Evolutionary conservation across 148 eudicot genomes (phyloP), one percentile per base, ranked within the genome.

Genomic region (Chenopodium suecicum): DNA sequence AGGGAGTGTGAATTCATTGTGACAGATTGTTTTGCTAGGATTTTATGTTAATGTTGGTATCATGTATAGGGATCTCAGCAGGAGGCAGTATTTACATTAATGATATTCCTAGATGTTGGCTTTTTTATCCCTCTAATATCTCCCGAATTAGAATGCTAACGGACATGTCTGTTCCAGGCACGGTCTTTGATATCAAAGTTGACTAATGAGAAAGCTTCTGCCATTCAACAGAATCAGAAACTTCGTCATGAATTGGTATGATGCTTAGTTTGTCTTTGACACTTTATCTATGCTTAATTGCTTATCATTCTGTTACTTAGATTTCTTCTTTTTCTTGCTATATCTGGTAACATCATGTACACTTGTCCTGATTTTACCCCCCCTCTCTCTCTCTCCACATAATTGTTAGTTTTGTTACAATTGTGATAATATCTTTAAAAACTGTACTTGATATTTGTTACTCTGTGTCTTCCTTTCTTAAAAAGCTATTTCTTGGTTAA

Each of bases 121-220:
- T 3, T 70, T 31, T 6, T 75, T 75, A 56, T 9, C 29, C 29
- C 50, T 48, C 20, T 54, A 37, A 3, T 10, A 20, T 32, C 70
- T 66, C 29, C 78, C 50, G 74, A 20, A 70, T 31, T 56, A 46
- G 32, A 75, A 66, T 54, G 31, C 58, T 77, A 19, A 78, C 4
- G 20, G 27, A 10, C 13, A 56, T 64, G 23, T 78, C 32, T 73
- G 27, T 71, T 80, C 79, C 89, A 91, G 97, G 83, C 79, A 25
- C 78, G 82, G 86, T 76, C 94, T 82, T 23, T 89, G 88, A 84
- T 91, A 83, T 90, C 93, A 31, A 92, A 88, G 90, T 84, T 94
- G 89, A 89, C 93, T 4, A 91, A 92, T 47, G 98, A 94, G 90
- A 94, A 86, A 83, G 91, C 89, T 84, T 86, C 90, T 78, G 90